phyloP scores from a whole-genome alignment of 805 yeast genomes.

The Metschnikowia continentalis region DNA sequence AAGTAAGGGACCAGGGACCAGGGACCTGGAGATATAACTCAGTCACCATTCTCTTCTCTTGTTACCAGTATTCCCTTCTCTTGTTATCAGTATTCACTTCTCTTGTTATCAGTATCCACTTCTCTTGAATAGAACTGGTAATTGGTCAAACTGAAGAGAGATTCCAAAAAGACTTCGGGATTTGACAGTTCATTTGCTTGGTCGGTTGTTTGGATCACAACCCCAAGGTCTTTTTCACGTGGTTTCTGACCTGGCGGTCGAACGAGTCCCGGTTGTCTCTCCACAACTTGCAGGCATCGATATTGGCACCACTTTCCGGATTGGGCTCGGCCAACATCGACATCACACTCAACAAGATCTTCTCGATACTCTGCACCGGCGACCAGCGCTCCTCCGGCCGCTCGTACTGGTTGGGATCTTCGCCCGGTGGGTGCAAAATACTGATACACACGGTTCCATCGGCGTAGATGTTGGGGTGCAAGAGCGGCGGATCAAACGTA shows the following conservation, averaged over 20 bases:
- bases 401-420: conserved; percentile 94
- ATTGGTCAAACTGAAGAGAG: too few relatives aligned
- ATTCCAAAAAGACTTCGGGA: too few relatives aligned
- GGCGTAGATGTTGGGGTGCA: conserved; percentile 91
- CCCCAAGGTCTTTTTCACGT: conserved; percentile 71
- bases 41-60: too few relatives aligned
- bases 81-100: too few relatives aligned
- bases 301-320: conserved; percentile 92
- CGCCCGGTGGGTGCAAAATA: conserved; percentile 93
- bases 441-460: conserved; percentile 97
- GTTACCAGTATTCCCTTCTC: too few relatives aligned
- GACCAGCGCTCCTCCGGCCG: conserved; percentile 97
- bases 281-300: conserved; percentile 80
- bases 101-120: too few relatives aligned
- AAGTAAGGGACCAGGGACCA: too few relatives aligned
- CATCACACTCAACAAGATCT: conserved; percentile 85
- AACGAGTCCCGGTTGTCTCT: conserved; percentile 74
- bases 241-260: conserved; percentile 57
- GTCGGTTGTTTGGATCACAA: conserved; percentile 27
- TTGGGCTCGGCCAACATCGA: conserved; percentile 98
- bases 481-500: conserved; percentile 71
- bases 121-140: too few relatives aligned
- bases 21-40: too few relatives aligned
- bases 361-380: conserved; percentile 97
- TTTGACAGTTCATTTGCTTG: too few relatives aligned